phyloP scores from a whole-genome alignment of 768 basidiomycete species.

The Mycena filopes region DNA sequence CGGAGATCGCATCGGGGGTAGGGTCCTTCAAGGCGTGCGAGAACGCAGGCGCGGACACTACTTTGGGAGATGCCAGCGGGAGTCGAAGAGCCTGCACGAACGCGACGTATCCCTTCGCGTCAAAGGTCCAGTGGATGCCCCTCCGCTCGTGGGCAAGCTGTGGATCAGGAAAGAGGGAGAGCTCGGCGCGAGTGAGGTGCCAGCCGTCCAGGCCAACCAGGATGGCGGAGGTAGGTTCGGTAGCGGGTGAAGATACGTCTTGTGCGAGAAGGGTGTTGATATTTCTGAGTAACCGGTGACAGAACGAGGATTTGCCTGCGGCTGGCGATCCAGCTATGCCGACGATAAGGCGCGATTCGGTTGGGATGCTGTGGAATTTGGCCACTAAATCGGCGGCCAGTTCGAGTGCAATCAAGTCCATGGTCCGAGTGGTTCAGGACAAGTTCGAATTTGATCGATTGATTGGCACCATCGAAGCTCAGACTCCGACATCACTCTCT shows the following conservation, averaged over 20 bases:
- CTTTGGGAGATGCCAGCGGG: slow-evolving; percentile 38
- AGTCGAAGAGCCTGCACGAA: slow-evolving; percentile 71
- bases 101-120: slow-evolving; percentile 72
- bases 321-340: slow-evolving; percentile 86
- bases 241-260: background rate
- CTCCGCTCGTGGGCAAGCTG: slow-evolving; percentile 72
- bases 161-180: slow-evolving; percentile 82
- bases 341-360: slow-evolving; percentile 64
- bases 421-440: no score
- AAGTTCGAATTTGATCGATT: no score
- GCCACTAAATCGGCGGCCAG: slow-evolving; percentile 27
- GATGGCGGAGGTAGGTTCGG: slow-evolving; percentile 52
- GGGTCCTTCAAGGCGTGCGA: slow-evolving; percentile 92
- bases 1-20: slow-evolving; percentile 61
- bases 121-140: slow-evolving; percentile 94
- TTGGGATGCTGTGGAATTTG: slow-evolving; percentile 15
- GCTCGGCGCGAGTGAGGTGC: slow-evolving; percentile 84
- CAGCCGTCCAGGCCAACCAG: slow-evolving; percentile 91
- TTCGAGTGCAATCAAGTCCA: slow-evolving; percentile 21
- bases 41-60: slow-evolving; percentile 82
- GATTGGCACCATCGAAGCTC: no score
- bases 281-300: slow-evolving; percentile 63
- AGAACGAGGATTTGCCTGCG: slow-evolving; percentile 86
- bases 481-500: no score
- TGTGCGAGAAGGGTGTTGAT: slow-evolving; percentile 51